Evolutionary conservation across 805 yeast genomes (phyloP).

Genomic region (Lipomyces chichibuensis): DNA sequence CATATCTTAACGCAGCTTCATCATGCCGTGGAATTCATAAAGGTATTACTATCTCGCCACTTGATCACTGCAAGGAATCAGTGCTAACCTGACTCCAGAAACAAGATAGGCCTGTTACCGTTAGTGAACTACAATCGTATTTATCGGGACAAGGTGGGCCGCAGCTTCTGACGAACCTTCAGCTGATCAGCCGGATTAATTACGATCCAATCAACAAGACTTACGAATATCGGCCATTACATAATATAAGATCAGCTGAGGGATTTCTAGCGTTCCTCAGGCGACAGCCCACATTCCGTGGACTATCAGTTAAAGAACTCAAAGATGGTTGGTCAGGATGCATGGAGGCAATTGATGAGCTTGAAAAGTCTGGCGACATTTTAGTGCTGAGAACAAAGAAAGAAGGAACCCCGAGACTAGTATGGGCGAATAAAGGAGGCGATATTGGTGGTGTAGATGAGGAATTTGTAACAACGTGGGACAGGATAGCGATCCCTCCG

Average conservation of each 20-base stretch:
- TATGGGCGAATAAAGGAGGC: conserved; percentile 88
- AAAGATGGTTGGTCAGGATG: conserved; percentile 97
- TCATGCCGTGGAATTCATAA: conserved; percentile 89
- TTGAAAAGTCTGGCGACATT: conserved; percentile 66
- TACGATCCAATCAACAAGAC: conserved; percentile 65
- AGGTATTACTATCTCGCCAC: conserved; percentile 44
- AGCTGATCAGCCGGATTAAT: conserved; percentile 75
- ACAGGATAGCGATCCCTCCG: conserved; percentile 73
- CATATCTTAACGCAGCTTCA: conserved; percentile 85
- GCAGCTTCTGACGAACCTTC: conserved; percentile 69
- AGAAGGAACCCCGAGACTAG: conserved; percentile 87
- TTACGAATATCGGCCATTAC: conserved; percentile 84
- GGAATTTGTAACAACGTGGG: conserved; percentile 85
- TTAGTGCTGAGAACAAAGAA: conserved; percentile 87
- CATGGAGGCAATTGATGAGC: conserved; percentile 69
- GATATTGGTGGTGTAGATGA: conserved; percentile 71
- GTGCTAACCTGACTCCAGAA: conserved; percentile 32
- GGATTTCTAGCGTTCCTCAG: conserved; percentile 75
- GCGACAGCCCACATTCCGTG: conserved; percentile 83
- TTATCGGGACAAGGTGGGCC: conserved; percentile 63
- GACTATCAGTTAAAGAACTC: conserved; percentile 76
- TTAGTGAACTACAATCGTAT: conserved; percentile 67
- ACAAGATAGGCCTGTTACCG: conserved; percentile 68
- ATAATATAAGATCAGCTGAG: conserved; percentile 79
- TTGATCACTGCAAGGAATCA: conserved; percentile 18